phyloP scores from a whole-genome alignment of 2,329 filamentous ascomycete genomes.

The Sclerotinia nivalis region DNA sequence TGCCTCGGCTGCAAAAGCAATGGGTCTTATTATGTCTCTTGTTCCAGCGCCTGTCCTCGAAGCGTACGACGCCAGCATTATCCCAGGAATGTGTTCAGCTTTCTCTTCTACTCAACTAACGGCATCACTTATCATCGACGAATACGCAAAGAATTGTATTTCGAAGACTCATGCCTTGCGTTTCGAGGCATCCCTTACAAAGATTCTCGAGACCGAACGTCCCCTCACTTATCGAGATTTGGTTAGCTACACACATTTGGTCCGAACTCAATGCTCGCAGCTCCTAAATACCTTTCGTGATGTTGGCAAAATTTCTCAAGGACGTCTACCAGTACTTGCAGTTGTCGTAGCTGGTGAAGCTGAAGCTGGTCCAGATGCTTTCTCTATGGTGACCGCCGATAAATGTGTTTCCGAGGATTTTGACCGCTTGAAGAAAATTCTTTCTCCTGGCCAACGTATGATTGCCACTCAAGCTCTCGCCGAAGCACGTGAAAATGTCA shows the following conservation, averaged over 20 bases:
- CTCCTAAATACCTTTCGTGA: slow-evolving; percentile 90
- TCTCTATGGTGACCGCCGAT: slow-evolving; percentile 84
- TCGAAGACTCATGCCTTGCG: slow-evolving; percentile 54
- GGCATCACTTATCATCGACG: slow-evolving; percentile 81
- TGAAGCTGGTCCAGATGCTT: slow-evolving; percentile 88
- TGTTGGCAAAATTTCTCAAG: slow-evolving; percentile 75
- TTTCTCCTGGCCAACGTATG: slow-evolving; percentile 84
- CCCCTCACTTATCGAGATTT: slow-evolving; percentile 86
- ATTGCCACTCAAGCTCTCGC: slow-evolving; percentile 77
- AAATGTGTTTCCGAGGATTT: slow-evolving; percentile 85
- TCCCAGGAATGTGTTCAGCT: slow-evolving; percentile 68
- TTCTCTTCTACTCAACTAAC: slow-evolving; percentile 86
- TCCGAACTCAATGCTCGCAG: slow-evolving; percentile 87
- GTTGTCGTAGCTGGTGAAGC: slow-evolving; percentile 92
- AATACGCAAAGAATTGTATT: slow-evolving; percentile 69
- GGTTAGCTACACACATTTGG: slow-evolving; percentile 84
- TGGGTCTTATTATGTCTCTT: slow-evolving; percentile 78
- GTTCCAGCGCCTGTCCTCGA: slow-evolving; percentile 66
- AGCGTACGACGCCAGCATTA: slow-evolving; percentile 63
- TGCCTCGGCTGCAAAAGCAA: slow-evolving; percentile 80
- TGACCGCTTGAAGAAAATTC: slow-evolving; percentile 82
- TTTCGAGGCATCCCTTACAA: slow-evolving; percentile 66
- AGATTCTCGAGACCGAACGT: slow-evolving; percentile 78
- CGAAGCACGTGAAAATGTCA: slow-evolving; percentile 71
- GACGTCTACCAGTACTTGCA: slow-evolving; percentile 76